phyloP scores from a whole-genome alignment of 495 filamentous ascomycete species.

The Friedmanniomyces simplex region DNA sequence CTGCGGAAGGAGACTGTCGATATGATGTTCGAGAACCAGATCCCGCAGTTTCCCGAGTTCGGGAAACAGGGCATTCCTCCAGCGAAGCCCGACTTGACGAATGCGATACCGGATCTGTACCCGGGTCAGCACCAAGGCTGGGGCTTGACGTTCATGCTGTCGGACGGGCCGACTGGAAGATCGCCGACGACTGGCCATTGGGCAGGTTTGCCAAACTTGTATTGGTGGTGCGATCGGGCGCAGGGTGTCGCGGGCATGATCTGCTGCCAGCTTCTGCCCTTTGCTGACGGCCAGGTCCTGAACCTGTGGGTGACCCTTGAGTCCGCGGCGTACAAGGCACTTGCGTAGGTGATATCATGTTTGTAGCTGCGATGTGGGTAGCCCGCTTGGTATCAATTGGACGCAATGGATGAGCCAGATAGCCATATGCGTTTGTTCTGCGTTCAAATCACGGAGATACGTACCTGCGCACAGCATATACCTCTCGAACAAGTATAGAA shows the following conservation, averaged over 20 bases:
- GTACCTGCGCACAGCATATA: too few species aligned
- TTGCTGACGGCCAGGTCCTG: constrained; percentile 19
- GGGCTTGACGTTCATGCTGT: constrained; percentile 48
- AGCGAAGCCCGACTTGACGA: constrained; percentile 40
- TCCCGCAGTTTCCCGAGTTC: constrained; percentile 43
- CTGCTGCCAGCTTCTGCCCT: constrained; percentile 47
- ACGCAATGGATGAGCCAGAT: too few species aligned
- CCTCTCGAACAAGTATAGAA: too few species aligned
- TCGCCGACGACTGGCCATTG: constrained; percentile 38
- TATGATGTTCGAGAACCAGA: constrained; percentile 51
- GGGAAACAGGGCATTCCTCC: constrained; percentile 34
- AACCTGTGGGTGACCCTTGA: constrained; percentile 2
- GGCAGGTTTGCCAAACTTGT: constrained; percentile 49
- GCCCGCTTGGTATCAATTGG: too few species aligned
- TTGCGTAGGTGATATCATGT: not conserved
- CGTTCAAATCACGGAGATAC: too few species aligned
- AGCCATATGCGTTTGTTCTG: too few species aligned
- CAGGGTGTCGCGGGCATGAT: constrained; percentile 47
- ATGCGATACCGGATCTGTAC: constrained; percentile 37
- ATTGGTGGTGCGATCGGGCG: constrained; percentile 49
- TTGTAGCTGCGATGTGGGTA: not conserved
- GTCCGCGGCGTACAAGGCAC: constrained; percentile 6
- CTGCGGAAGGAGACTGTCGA: constrained; percentile 41
- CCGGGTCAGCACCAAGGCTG: constrained; percentile 44
- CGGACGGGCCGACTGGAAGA: constrained; percentile 35